phyloP scores from a whole-genome alignment of 495 filamentous ascomycete genomes.

The Neurospora sublineolata region DNA sequence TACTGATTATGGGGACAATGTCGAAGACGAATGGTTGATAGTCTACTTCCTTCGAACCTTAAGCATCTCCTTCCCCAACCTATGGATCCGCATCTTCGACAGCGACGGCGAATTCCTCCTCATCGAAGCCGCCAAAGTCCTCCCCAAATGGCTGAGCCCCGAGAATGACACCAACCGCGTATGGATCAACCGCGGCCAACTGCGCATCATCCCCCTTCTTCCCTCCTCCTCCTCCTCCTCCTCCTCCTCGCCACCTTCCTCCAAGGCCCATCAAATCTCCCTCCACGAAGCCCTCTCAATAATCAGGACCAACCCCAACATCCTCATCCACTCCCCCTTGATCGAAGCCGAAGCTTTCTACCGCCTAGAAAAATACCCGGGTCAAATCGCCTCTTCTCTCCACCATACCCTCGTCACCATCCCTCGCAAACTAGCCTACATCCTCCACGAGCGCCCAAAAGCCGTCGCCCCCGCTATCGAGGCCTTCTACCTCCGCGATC shows the following conservation, averaged over 20 bases:
- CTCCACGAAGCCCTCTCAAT: constrained; percentile 48
- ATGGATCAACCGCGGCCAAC: constrained; percentile 65
- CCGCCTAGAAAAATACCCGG: constrained; percentile 70
- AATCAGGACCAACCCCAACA: constrained; percentile 39
- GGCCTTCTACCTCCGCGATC: constrained; percentile 86
- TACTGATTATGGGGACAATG: constrained; percentile 81
- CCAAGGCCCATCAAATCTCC: constrained; percentile 34
- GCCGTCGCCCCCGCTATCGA: constrained; percentile 76
- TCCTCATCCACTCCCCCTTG: constrained; percentile 51
- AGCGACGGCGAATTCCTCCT: constrained; percentile 91
- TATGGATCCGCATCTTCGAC: constrained; percentile 77
- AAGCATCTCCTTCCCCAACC: constrained; percentile 55
- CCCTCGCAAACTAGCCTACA: constrained; percentile 71
- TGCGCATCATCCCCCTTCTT: constrained; percentile 57
- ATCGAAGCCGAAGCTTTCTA: constrained; percentile 87
- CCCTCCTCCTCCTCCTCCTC: constrained; percentile 1
- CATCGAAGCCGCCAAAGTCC: constrained; percentile 79
- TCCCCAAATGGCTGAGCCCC: constrained; percentile 86
- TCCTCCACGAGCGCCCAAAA: constrained; percentile 60
- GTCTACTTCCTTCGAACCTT: constrained; percentile 79
- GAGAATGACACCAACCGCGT: constrained; percentile 79
- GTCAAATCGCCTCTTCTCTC: constrained; percentile 53
- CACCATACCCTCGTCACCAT: constrained; percentile 63
- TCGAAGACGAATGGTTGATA: constrained; percentile 95
- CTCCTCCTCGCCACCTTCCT: constrained; percentile 7